phyloP scores from a whole-genome alignment of 108 stramenopile genomes.

The Fragilaria radians region DNA sequence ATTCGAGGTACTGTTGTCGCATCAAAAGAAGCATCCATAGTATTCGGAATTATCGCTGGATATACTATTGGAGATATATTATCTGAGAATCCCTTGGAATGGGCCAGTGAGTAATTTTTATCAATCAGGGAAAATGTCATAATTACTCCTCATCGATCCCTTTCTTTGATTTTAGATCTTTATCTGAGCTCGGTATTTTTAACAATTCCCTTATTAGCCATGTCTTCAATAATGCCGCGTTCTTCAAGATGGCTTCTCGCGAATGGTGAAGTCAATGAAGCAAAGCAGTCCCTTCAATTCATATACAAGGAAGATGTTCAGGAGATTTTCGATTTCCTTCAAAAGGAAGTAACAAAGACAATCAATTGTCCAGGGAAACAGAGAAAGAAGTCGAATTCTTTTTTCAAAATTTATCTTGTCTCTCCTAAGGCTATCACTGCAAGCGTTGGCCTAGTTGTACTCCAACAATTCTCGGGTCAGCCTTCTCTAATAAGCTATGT shows the following conservation, averaged over 20 bases:
- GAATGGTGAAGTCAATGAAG: slow-evolving; percentile 10
- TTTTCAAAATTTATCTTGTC: slow-evolving; percentile 5
- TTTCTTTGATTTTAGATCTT: too few relatives aligned
- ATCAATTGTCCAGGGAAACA: slow-evolving; percentile 1
- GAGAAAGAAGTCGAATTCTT: slow-evolving; percentile 1
- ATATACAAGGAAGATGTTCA: slow-evolving; percentile 15
- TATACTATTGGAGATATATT: slow-evolving; percentile 44
- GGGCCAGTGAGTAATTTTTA: slow-evolving; percentile 18
- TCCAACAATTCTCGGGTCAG: slow-evolving; percentile 77
- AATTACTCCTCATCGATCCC: too few relatives aligned
- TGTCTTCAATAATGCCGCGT: slow-evolving; percentile 8
- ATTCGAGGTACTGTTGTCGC: slow-evolving; percentile 63
- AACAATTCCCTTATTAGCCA: slow-evolving; percentile 2
- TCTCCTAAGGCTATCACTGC: slow-evolving; percentile 37
- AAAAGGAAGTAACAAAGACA: not conserved
- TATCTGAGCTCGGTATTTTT: too few relatives aligned
- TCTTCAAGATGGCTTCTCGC: slow-evolving; percentile 17
- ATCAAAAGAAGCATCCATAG: slow-evolving; percentile 75
- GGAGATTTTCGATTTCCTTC: not conserved
- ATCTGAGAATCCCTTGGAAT: slow-evolving; percentile 34
- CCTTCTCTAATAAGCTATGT: slow-evolving; percentile 70
- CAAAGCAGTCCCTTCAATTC: slow-evolving; percentile 19
- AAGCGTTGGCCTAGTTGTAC: slow-evolving; percentile 48
- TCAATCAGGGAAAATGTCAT: too few relatives aligned
- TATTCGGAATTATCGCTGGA: slow-evolving; percentile 68